phyloP scores from a whole-genome alignment of 768 basidiomycete species.

The Hericium rajendrae region DNA sequence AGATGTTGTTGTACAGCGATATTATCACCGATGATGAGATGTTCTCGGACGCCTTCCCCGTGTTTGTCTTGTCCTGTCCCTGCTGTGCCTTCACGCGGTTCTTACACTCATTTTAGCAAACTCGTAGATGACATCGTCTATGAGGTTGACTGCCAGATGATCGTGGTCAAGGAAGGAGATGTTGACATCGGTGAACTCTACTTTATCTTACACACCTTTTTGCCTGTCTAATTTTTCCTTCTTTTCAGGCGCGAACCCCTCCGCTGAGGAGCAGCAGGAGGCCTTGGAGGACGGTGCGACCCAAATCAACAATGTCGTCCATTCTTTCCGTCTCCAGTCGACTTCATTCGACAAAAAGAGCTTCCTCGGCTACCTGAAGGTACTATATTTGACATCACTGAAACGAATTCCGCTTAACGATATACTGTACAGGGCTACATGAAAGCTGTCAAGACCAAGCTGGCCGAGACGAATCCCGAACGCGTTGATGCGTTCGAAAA shows the following conservation, averaged over 20 bases:
- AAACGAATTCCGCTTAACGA: neutral
- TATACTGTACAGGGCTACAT: slow-evolving; percentile 68
- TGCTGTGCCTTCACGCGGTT: neutral
- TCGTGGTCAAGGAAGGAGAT: slow-evolving; percentile 67
- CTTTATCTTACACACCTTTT: neutral
- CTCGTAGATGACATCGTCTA: slow-evolving; percentile 65
- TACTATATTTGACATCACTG: slow-evolving; percentile 17
- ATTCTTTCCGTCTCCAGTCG: slow-evolving; percentile 82
- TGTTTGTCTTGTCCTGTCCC: slow-evolving; percentile 38
- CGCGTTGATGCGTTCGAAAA: slow-evolving; percentile 74
- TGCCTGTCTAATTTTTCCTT: neutral
- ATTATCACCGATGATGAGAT: slow-evolving; percentile 79
- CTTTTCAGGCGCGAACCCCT: slow-evolving; percentile 78
- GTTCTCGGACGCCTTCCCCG: slow-evolving; percentile 86
- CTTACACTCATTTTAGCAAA: slow-evolving; percentile 43
- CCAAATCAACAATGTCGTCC: slow-evolving; percentile 80
- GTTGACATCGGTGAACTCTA: slow-evolving; percentile 72
- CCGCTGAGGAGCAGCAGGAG: slow-evolving; percentile 79
- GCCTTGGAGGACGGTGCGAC: slow-evolving; percentile 67
- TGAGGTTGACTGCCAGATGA: slow-evolving; percentile 76
- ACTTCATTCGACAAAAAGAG: slow-evolving; percentile 87
- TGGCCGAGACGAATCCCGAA: slow-evolving; percentile 44
- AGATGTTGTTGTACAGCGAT: slow-evolving; percentile 72
- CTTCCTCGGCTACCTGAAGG: slow-evolving; percentile 81
- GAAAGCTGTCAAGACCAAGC: slow-evolving; percentile 74